Conservation (phyloP, 495 filamentous ascomycete genomes). For the Parachaetomium inaequale region DNA sequence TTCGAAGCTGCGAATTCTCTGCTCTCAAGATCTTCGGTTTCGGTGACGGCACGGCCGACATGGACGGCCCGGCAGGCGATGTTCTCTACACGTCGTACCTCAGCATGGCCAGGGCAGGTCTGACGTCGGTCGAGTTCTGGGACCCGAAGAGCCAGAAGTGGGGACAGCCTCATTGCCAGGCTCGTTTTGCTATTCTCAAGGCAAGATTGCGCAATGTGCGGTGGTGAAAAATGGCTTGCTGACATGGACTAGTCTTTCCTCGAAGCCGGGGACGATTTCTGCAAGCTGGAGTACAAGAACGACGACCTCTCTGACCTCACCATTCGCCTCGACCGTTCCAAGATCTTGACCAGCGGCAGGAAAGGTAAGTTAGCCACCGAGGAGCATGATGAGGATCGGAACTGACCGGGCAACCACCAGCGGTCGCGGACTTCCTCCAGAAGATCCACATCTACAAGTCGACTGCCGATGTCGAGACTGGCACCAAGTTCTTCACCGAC, state of each 20-base stretch:
- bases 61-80: constrained; percentile 74
- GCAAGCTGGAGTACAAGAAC: constrained; percentile 67
- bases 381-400: constrained; percentile 20
- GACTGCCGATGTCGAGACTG: constrained; percentile 76
- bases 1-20: constrained; percentile 70
- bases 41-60: constrained; percentile 66
- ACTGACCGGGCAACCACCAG: constrained; percentile 37
- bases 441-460: constrained; percentile 91
- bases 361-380: constrained; percentile 41
- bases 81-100: constrained; percentile 84
- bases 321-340: constrained; percentile 74
- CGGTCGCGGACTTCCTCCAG: constrained; percentile 84
- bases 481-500: constrained; percentile 70
- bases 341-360: constrained; percentile 63
- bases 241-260: constrained; percentile 65
- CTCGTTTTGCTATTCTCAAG: constrained; percentile 81
- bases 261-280: constrained; percentile 76
- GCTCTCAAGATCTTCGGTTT: constrained; percentile 91
- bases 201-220: constrained; percentile 1
- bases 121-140: constrained; percentile 83
- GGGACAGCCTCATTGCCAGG: constrained; percentile 94
- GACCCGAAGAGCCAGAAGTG: constrained; percentile 83
- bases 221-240: background rate
- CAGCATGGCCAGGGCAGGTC: constrained; percentile 84
- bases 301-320: constrained; percentile 76